phyloP scores from a whole-genome alignment of 2,329 filamentous ascomycete genomes.

The Pyrenophora teres region DNA sequence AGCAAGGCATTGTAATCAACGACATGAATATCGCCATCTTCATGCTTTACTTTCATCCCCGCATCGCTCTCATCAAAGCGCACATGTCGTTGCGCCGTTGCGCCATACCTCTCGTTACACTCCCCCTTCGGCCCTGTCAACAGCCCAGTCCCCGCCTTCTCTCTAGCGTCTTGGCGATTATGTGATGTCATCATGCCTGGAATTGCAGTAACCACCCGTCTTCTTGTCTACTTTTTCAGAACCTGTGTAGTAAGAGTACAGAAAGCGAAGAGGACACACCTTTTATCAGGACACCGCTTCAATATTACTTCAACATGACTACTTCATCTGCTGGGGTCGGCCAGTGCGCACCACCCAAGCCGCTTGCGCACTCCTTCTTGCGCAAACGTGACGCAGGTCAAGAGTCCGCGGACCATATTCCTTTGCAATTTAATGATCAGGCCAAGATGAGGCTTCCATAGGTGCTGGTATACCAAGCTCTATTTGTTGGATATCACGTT shows the following conservation, averaged over 20 bases:
- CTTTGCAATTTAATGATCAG: not conserved
- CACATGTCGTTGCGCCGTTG: not conserved
- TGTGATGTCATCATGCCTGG: constrained; percentile 5
- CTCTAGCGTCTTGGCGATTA: constrained; percentile 7
- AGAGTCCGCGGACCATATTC: constrained; percentile 4
- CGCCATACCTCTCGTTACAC: not conserved
- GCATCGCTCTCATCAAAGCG: not conserved
- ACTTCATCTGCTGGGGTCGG: not conserved
- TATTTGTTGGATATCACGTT: not conserved
- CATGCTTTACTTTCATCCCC: not conserved
- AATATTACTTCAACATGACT: not conserved
- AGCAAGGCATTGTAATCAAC: not conserved
- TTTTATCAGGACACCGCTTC: not conserved
- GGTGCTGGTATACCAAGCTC: no score
- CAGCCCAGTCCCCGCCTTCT: not conserved
- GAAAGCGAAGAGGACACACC: not conserved
- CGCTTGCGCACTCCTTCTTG: not conserved
- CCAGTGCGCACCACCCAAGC: not conserved
- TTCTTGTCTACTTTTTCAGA: no score
- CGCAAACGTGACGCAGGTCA: constrained; percentile 5
- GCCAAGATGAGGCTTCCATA: not conserved
- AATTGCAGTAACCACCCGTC: not conserved
- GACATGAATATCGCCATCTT: not conserved
- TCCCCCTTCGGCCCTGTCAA: not conserved
- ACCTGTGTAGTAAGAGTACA: no score